These are phyloP conservation scores for Auricularia sp. DNA, from an alignment of 768 basidiomycete species.

Conservation along the genomic window DNA sequence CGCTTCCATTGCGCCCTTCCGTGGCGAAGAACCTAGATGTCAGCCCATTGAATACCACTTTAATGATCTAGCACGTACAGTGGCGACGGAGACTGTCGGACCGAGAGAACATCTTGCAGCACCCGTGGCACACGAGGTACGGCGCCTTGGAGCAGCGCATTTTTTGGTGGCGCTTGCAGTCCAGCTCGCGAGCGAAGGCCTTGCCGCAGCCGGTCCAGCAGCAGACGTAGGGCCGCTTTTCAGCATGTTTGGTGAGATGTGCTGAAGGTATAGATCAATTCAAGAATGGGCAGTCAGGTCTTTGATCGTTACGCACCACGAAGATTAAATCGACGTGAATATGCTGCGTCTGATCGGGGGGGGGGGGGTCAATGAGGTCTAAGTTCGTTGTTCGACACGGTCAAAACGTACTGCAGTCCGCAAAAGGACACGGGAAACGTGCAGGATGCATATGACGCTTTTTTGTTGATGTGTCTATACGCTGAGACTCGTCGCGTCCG, in stretches of 20 bases:
- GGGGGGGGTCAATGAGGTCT: neutral
- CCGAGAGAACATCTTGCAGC: neutral
- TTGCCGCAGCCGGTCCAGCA: neutral
- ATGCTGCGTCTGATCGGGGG: neutral
- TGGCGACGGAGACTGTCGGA: neutral
- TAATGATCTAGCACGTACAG: neutral
- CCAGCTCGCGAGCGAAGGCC: neutral
- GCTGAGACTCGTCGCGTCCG: too few species aligned
- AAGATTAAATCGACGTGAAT: neutral
- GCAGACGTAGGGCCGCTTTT: neutral
- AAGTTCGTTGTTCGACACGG: too few species aligned
- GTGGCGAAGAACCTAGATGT: neutral
- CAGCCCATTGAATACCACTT: neutral
- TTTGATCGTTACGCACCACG: neutral
- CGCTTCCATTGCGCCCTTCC: neutral
- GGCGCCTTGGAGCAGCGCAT: constrained; percentile 1
- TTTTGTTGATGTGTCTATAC: neutral
- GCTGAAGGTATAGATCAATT: neutral
- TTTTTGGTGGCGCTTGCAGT: neutral
- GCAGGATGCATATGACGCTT: neutral
- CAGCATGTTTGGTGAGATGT: neutral
- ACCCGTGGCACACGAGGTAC: neutral
- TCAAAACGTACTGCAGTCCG: neutral
- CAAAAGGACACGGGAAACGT: neutral
- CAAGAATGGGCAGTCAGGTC: neutral